Evolutionary conservation across 2,329 filamentous ascomycete genomes (phyloP).

Genomic region (Incumbomyces delicatus): DNA sequence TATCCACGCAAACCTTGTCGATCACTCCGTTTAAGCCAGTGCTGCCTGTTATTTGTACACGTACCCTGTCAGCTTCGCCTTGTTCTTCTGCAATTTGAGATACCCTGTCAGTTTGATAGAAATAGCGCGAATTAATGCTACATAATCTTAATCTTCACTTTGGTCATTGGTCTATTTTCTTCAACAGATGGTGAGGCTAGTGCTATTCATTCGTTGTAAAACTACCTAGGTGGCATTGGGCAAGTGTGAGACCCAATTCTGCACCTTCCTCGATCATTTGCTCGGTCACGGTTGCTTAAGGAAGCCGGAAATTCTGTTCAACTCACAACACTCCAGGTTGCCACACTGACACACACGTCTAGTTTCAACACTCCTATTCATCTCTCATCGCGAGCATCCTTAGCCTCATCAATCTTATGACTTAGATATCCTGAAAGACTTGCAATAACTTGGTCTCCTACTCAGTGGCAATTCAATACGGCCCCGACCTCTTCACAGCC

Average conservation of each 20-base stretch:
- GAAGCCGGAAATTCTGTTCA: not conserved
- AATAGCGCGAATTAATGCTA: not conserved
- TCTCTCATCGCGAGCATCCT: no score
- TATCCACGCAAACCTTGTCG: slow-evolving; percentile 5
- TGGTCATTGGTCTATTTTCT: not conserved
- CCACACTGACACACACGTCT: no score
- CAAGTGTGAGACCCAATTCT: not conserved
- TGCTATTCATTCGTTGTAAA: no score
- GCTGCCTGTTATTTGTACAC: not conserved
- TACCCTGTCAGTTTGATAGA: no score
- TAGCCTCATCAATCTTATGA: no score
- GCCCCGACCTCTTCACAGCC: no score
- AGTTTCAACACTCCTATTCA: no score
- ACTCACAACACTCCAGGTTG: no score
- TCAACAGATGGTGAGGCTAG: no score
- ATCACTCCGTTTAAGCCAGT: not conserved
- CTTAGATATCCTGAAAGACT: no score
- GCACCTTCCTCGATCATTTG: not conserved
- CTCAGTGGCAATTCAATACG: no score
- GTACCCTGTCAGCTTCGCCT: not conserved
- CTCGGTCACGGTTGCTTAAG: not conserved
- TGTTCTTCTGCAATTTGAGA: not conserved
- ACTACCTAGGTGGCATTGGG: not conserved
- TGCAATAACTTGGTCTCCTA: no score
- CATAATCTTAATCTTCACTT: not conserved